Evolutionary conservation across 2,329 filamentous ascomycete species (phyloP), one percentile per base, ranked within the genome.

Genomic region (Paracorniculantispora psalliotae): DNA sequence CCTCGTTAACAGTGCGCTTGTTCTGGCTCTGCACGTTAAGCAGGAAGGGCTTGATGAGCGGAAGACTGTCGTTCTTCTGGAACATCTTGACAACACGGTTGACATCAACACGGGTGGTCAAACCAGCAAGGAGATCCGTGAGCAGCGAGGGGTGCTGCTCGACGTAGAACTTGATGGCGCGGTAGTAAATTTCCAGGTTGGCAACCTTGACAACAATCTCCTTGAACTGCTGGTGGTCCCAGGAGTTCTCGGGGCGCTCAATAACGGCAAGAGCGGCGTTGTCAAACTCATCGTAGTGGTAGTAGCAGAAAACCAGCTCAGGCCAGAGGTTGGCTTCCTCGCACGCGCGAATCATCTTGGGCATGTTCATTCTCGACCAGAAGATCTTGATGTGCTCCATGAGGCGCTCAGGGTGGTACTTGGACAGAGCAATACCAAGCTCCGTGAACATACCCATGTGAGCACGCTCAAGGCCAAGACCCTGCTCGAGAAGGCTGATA

Each of bases 161-260:
- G 43, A 99, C 85, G 75, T 97, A 97, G 77, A 97, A 97, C 79
- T 93, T 96, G 71, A 97, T 83, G 28, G 91, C 91, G 57, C 93
- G 90, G 82, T 99, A 99, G 81, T 97, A 99, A 68, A 99, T 99
- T 77, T 99, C 96, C 69, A 99, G 78, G 77, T 99, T 99, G 69
- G 92, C 91, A 65, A 97, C 93, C 84, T 99, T 99, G 77, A 96
- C 87, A 59, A 96, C 83, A 54, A 96, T 97, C 72, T 99, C 96
- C 82, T 99, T 99, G 87, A 99, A 99, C 51, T 96, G 94, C 73
- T 97, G 92, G 77, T 99, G 94, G 74, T 99, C 96, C 94, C 94
- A 99, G 1, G 94, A 92, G 79, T 97, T 96, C 65, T 96, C 88
- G 13, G 94, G 90, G 66, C 92, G 91, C 80, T 99, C 94, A 85